Percentiles rank a stretch among this genome's conserved stretches.
These are phyloP conservation scores for Gentiana dahurica DNA, from an alignment of 257 asterid species.

Conservation along the genomic window DNA sequence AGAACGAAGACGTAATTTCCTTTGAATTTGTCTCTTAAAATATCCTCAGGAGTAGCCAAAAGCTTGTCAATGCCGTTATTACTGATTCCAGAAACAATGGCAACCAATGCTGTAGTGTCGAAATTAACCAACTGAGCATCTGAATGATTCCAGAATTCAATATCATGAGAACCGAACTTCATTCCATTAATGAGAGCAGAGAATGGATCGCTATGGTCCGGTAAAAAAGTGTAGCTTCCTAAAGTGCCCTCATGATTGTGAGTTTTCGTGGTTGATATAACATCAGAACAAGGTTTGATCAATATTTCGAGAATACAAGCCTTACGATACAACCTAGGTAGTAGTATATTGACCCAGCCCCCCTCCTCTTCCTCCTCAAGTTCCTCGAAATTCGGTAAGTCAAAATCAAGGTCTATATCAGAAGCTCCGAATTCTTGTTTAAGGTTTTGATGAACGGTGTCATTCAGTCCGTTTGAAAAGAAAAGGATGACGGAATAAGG, in stretches of 20 bases:
- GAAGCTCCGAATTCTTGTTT: slow-evolving; percentile 39
- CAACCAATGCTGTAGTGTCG: slow-evolving; percentile 87
- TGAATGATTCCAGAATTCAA: slow-evolving; percentile 1
- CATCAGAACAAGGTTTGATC: slow-evolving; percentile 6
- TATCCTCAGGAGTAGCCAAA: slow-evolving; percentile 55
- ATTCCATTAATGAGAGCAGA: slow-evolving; percentile 39
- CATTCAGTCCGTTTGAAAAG: slow-evolving; percentile 61
- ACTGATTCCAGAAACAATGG: slow-evolving; percentile 83
- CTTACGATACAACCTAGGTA: slow-evolving; percentile 36
- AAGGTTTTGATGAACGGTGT: slow-evolving; percentile 25
- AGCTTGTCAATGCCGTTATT: slow-evolving; percentile 46
- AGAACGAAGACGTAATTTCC: slow-evolving; percentile 77
- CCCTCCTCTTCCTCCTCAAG: slow-evolving; percentile 33
- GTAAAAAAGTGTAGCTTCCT: neutral
- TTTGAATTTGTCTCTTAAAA: slow-evolving; percentile 66
- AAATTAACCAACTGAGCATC: slow-evolving; percentile 51
- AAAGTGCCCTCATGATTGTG: slow-evolving; percentile 4
- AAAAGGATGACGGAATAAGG: slow-evolving; percentile 62
- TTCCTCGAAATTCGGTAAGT: slow-evolving; percentile 21
- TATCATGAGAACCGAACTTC: slow-evolving; percentile 41
- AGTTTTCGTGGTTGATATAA: slow-evolving; percentile 1
- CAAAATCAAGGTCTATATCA: slow-evolving; percentile 32
- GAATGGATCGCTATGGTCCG: slow-evolving; percentile 29
- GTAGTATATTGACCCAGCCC: slow-evolving; percentile 46
- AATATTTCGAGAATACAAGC: slow-evolving; percentile 47